phyloP scores from a whole-genome alignment of 2,329 filamentous ascomycete genomes.

The Penicillium sclerotiorum region DNA sequence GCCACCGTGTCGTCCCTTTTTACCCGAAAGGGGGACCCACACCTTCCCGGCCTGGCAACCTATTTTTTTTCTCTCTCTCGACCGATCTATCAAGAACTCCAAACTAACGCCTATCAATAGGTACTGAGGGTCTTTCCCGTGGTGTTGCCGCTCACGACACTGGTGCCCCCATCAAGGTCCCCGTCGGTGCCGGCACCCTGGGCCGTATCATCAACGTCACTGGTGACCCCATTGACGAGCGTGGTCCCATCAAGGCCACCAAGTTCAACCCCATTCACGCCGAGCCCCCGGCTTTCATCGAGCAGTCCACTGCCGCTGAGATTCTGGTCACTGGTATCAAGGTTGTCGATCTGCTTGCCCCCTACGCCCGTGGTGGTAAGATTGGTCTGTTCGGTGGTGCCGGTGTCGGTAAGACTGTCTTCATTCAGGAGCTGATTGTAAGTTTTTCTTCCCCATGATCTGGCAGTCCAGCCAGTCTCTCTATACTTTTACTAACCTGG shows the following conservation, averaged over 20 bases:
- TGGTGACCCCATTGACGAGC: conserved; percentile 99
- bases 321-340: conserved; percentile 99
- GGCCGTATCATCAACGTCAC: conserved; percentile 99
- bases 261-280: conserved; percentile 91
- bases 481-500: neutral
- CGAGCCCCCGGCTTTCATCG: conserved; percentile 86
- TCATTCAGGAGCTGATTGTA: conserved; percentile 99
- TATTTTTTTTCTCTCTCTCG: conserved; percentile 1
- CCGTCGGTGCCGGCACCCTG: conserved; percentile 88
- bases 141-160: conserved; percentile 84
- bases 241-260: conserved; percentile 92
- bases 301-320: conserved; percentile 96
- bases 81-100: neutral
- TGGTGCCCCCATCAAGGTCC: conserved; percentile 92
- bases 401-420: conserved; percentile 99
- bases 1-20: conserved; percentile 26
- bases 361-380: conserved; percentile 99
- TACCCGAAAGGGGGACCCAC: conserved; percentile 22
- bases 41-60: conserved; percentile 15
- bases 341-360: conserved; percentile 98
- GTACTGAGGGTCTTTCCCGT: conserved; percentile 99
- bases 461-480: neutral
- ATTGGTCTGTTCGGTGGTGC: conserved; percentile 99
- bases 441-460: conserved; percentile 31
- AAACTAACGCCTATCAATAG: conserved; percentile 50